Evolutionary conservation across 2,329 filamentous ascomycete genomes (phyloP), one percentile per base, ranked within the genome.

Genomic region (Epichloe sylvatica): DNA sequence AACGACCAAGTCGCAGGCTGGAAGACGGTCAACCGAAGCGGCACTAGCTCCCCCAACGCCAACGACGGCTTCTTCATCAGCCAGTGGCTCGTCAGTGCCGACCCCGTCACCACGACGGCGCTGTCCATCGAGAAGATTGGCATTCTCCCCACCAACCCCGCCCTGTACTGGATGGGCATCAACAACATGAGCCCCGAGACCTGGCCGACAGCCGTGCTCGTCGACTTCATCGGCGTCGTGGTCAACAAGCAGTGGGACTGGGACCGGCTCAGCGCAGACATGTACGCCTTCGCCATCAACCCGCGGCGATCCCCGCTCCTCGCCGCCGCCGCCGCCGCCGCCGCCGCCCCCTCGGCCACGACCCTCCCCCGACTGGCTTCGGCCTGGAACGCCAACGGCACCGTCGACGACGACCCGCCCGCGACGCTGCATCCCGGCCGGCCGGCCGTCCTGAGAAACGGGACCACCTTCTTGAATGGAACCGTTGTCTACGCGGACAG

Each of bases 81-180:
- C 37, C 63, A 66, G 55, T 66, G 61, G 63, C 54, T 65, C 44
- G 55, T 60, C 43, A 64, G 57, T 23, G 61, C 56, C 3, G 53
- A 58, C 47, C 46, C 56, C 12, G 15, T 63, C 30, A 58, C 56
- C 7, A 57, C 60, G 25, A 62, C 62, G 4, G 49, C 56, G 0
- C 52, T 61, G 17, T 56, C 52, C 13, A 54, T 61, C 38, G 56
- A 67, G 50, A 51, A 51, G 23, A 58, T 64, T 35, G 64, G 60
- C n/a, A 55, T 64, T 4, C 50, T 62, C 19, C 57, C 59, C 11
- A 62, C 61, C 15, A 66, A 66, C 49, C 64, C 63, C 4, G 52
- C 63, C 4, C 52, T 67, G n/a, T 67, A 67, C 55, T 64, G 58
- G 58, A 59, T 60, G 49, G 62, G 63, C 12, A 45, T 59, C 19